Base-by-base conservation (phyloP, 2,329 filamentous ascomycete species). In the Ophiostoma fasciatum region DNA sequence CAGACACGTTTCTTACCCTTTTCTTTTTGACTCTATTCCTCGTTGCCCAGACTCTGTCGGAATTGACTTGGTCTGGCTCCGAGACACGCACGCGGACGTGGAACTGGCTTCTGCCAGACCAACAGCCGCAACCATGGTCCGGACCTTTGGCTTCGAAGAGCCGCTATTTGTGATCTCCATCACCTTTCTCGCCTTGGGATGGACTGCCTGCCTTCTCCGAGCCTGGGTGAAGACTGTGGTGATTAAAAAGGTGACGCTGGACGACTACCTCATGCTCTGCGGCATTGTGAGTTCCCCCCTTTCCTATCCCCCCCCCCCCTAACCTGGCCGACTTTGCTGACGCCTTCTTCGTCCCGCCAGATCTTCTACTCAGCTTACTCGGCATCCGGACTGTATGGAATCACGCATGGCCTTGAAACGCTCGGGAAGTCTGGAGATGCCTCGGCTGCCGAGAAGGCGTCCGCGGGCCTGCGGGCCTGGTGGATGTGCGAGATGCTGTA, bases 211-310 rank as follows among this genome's bases (percentile, higher is more conserved):
- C 36, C 41, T 56, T 26, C 44, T 66, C 26, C 58, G 65, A 13
- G 56, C 56, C 8, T 65, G 62, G 45, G 62, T 64, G 31, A 61
- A 64, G 38, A 33, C 55, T 1, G 49, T 56, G 20, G 47, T 68
- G 17, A 51, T 63, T 27, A 62, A 59, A 34, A 58, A 54, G 21
- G 48, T 63, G 23, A 53, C 58, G 0, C 25, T 55, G 4, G 66
- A 70, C 33, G 66, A 71, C 52, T 62, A 55, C 42, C 48, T 67
- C 31, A 64, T 66, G 46, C 50, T 66, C 17, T 33, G 52, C 20
- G 60, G 62, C 4, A 49, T 65, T 50, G 65, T 69, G 49, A 34
- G 44, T 25, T 7, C 14, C 39, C 51, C 18, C 23, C 4, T 5
- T 13, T 25, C 11, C 7, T 25, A 25, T 4, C 9, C 23, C 4